Conservation (phyloP, 306 rosid genomes). For the Notholithocarpus densiflorus region DNA sequence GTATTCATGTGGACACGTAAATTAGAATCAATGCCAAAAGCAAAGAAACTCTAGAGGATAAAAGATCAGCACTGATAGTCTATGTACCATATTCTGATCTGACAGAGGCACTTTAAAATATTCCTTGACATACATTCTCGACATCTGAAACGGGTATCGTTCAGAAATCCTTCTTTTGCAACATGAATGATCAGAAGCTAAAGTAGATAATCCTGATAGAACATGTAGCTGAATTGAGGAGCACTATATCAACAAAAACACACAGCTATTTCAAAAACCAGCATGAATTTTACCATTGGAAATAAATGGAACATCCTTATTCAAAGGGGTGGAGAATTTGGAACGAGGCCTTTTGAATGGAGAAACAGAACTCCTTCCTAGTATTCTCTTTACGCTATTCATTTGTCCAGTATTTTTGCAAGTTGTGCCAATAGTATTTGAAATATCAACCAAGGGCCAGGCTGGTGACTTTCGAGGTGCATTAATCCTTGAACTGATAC, state of each 20-base stretch:
- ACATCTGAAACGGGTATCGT: conserved; percentile 55
- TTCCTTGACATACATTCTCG: conserved; percentile 59
- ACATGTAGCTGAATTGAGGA: conserved; percentile 28
- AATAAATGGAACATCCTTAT: conserved; percentile 29
- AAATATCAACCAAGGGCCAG: conserved; percentile 58
- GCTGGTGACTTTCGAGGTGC: conserved; percentile 31
- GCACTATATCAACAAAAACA: conserved; percentile 20
- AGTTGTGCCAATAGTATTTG: conserved; percentile 44
- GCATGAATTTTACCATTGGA: conserved; percentile 44
- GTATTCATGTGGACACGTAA: conserved; percentile 29
- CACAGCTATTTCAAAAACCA: background rate
- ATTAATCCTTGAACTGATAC: conserved; percentile 32
- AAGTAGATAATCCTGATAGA: conserved; percentile 54
- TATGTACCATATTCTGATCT: conserved; percentile 41
- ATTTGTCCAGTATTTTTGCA: conserved; percentile 28
- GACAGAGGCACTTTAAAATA: conserved; percentile 47
- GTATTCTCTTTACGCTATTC: conserved; percentile 52
- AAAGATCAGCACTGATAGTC: conserved; percentile 20
- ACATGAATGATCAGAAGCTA: conserved; percentile 40
- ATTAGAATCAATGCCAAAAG: conserved; percentile 30
- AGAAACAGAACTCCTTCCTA: conserved; percentile 51
- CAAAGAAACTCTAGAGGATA: conserved; percentile 19
- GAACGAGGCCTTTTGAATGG: conserved; percentile 87
- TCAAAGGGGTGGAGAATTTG: conserved; percentile 46
- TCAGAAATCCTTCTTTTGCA: conserved; percentile 58